Conservation (phyloP, 2,329 filamentous ascomycete species). For the Fusarium burgessii region DNA sequence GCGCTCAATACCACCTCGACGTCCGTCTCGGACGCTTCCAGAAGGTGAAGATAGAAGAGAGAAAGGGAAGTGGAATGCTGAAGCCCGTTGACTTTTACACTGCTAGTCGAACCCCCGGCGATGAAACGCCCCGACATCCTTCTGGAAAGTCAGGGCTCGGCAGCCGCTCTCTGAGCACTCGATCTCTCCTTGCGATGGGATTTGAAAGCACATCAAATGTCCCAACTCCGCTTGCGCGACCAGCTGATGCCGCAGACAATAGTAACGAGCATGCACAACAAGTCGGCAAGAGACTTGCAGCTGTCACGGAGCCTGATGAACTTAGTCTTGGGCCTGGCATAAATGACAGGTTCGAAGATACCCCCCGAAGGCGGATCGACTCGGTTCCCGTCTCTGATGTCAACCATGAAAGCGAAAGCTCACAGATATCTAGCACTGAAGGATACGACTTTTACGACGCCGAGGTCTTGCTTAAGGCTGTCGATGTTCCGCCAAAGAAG, state of each 20-base stretch:
- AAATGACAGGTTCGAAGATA: slow-evolving; percentile 52
- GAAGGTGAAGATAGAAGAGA: slow-evolving; percentile 50
- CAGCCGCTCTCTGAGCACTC: slow-evolving; percentile 51
- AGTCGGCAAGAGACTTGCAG: slow-evolving; percentile 57
- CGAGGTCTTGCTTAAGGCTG: slow-evolving; percentile 63
- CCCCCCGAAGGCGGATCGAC: slow-evolving; percentile 60
- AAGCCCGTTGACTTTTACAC: slow-evolving; percentile 45
- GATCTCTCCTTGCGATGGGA: slow-evolving; percentile 66
- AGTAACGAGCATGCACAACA: slow-evolving; percentile 47
- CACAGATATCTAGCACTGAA: slow-evolving; percentile 65
- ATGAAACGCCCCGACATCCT: slow-evolving; percentile 54
- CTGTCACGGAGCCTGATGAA: slow-evolving; percentile 63
- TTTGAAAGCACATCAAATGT: slow-evolving; percentile 73
- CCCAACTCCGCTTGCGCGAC: slow-evolving; percentile 68
- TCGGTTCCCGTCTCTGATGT: slow-evolving; percentile 64
- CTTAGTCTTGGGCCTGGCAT: slow-evolving; percentile 63
- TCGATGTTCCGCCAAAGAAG: slow-evolving; percentile 64
- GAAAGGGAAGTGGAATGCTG: slow-evolving; percentile 43
- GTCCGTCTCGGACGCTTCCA: slow-evolving; percentile 57
- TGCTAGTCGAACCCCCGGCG: slow-evolving; percentile 48
- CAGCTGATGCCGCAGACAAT: slow-evolving; percentile 55
- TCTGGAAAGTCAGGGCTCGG: slow-evolving; percentile 47
- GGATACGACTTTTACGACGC: slow-evolving; percentile 76
- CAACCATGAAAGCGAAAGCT: slow-evolving; percentile 62
- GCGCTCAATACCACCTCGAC: slow-evolving; percentile 69